These are phyloP conservation scores for Vitis amurensis DNA, from an alignment of 164 flowering plant species.

Conservation along the genomic window DNA sequence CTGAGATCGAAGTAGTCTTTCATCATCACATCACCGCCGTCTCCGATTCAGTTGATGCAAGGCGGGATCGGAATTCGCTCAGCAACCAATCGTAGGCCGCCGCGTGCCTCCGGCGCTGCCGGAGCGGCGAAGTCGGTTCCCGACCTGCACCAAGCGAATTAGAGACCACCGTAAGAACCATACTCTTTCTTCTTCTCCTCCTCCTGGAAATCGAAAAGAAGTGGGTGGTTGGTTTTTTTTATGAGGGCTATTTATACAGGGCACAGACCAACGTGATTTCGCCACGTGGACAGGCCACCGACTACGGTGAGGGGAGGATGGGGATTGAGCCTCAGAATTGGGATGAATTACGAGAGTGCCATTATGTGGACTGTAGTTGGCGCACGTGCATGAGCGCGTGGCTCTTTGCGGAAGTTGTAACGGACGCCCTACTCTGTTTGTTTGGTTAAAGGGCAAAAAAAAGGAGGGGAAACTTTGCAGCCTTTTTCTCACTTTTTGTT, in stretches of 20 bases:
- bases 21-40: constrained; percentile 31
- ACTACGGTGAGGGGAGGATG: not conserved
- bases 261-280: constrained; percentile 15
- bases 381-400: constrained; percentile 15
- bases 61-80: constrained; percentile 55
- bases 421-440: not conserved
- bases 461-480: no score
- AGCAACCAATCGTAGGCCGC: not conserved
- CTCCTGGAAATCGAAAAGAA: not conserved
- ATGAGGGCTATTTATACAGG: constrained; percentile 16
- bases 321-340: not conserved
- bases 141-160: constrained; percentile 98
- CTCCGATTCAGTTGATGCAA: constrained; percentile 94
- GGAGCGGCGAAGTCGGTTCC: constrained; percentile 39
- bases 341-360: not conserved
- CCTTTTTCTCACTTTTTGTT: no score
- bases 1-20: constrained; percentile 15
- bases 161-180: constrained; percentile 49
- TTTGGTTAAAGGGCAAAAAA: not conserved
- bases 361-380: not conserved
- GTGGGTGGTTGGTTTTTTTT: not conserved
- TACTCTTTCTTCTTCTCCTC: not conserved
- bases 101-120: not conserved
- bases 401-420: no score
- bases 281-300: constrained; percentile 15